Conservation (phyloP, 768 basidiomycete genomes). For the Crepidotus variabilis region DNA sequence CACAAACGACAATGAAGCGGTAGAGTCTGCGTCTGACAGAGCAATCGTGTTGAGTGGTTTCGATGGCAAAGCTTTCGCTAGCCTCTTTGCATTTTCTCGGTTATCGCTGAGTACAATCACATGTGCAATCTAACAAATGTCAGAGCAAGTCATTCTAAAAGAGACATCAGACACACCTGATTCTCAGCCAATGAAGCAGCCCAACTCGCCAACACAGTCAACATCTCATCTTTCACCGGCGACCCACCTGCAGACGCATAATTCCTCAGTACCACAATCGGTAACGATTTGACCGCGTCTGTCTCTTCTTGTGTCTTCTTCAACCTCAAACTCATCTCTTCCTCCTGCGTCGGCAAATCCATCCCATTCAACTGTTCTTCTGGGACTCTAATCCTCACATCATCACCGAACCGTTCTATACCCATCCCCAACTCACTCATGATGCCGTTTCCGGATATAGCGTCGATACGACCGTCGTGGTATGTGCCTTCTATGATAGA, state of each 20-base stretch:
- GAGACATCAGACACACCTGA: conserved; percentile 56
- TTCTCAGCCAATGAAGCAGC: conserved; percentile 78
- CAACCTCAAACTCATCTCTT: conserved; percentile 14
- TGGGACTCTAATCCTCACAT: conserved; percentile 12
- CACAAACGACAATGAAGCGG: conserved; percentile 78
- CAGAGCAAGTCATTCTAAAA: no score
- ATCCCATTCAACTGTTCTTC: conserved; percentile 13
- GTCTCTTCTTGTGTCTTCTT: conserved; percentile 38
- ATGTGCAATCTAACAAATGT: conserved; percentile 67
- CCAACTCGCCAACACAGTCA: conserved; percentile 80
- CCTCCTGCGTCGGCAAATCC: conserved; percentile 13
- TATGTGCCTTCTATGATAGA: conserved; percentile 62
- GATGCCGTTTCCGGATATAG: conserved; percentile 79
- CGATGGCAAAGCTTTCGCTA: conserved; percentile 81
- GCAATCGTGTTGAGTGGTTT: conserved; percentile 79
- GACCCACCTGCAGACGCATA: conserved; percentile 58
- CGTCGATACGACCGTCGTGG: conserved; percentile 87
- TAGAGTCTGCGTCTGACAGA: conserved; percentile 80
- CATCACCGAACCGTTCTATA: conserved; percentile 51
- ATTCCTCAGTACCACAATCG: conserved; percentile 84
- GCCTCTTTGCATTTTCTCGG: conserved; percentile 78
- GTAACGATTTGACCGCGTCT: conserved; percentile 58
- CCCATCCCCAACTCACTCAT: conserved; percentile 86
- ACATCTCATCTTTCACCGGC: conserved; percentile 60
- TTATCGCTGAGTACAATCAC: conserved; percentile 90